phyloP scores from a whole-genome alignment of 2,329 filamentous ascomycete genomes.

The Cercospora janseana region DNA sequence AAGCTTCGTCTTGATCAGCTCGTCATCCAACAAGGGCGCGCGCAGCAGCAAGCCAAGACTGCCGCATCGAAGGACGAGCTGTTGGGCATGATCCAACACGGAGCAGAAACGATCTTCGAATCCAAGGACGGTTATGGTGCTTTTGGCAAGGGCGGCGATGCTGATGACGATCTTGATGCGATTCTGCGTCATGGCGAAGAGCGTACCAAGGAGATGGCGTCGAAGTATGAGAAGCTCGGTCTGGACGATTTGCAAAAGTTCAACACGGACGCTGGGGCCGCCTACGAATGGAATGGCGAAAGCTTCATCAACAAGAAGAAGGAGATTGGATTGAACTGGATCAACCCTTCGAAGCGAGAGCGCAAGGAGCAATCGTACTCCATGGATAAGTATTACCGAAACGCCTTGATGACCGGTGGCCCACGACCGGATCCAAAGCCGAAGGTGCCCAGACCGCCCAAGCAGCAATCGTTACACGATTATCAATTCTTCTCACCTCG shows the following conservation, averaged over 20 bases:
- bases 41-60: constrained; percentile 84
- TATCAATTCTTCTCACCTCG: constrained; percentile 93
- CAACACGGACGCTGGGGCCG: constrained; percentile 74
- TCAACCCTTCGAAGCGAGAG: constrained; percentile 96
- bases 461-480: constrained; percentile 87
- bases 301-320: constrained; percentile 84
- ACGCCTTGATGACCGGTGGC: constrained; percentile 79
- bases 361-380: constrained; percentile 97
- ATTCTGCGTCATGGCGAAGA: constrained; percentile 85
- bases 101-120: constrained; percentile 90
- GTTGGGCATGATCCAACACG: constrained; percentile 97
- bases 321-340: constrained; percentile 91
- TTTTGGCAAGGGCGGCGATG: constrained; percentile 61
- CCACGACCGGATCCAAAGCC: constrained; percentile 82
- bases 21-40: constrained; percentile 94
- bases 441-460: constrained; percentile 91
- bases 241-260: constrained; percentile 98
- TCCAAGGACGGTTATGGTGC: constrained; percentile 64
- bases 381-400: constrained; percentile 97
- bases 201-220: constrained; percentile 83
- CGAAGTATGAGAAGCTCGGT: constrained; percentile 93
- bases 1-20: constrained; percentile 95
- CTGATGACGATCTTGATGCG: constrained; percentile 85
- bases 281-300: constrained; percentile 98
- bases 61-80: constrained; percentile 95